These are phyloP conservation scores for Mycosphaerelloides madeirae DNA, from an alignment of 2,329 filamentous ascomycete species.

Conservation along the genomic window DNA sequence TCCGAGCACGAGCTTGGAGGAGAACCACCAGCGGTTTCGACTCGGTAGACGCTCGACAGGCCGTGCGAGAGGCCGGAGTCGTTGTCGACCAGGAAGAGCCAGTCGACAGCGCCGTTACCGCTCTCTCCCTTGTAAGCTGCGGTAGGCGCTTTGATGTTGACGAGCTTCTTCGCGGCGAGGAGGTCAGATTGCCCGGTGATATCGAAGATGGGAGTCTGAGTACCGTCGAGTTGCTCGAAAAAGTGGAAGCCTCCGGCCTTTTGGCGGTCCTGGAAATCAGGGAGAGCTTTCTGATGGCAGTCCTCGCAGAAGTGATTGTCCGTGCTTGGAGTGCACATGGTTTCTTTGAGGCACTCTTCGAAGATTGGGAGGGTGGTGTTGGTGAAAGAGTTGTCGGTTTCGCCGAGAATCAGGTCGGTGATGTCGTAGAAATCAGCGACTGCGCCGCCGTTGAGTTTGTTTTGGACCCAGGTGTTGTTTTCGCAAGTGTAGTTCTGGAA, in stretches of 20 bases:
- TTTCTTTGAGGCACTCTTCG: slow-evolving; percentile 17
- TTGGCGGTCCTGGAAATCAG: slow-evolving; percentile 11
- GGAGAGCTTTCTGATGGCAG: slow-evolving; percentile 30
- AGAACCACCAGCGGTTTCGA: slow-evolving; percentile 46
- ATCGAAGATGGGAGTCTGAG: slow-evolving; percentile 56
- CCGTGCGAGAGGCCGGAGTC: slow-evolving; percentile 32
- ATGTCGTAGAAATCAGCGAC: slow-evolving; percentile 33
- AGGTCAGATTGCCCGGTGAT: slow-evolving; percentile 43
- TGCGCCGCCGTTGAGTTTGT: slow-evolving; percentile 38
- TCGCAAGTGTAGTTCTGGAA: slow-evolving; percentile 66
- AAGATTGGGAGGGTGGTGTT: slow-evolving; percentile 13
- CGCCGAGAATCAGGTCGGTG: slow-evolving; percentile 31
- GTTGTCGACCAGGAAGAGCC: slow-evolving; percentile 44
- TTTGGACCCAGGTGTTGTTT: slow-evolving; percentile 22
- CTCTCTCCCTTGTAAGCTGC: slow-evolving; percentile 35
- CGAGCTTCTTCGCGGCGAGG: slow-evolving; percentile 48
- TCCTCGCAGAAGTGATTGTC: slow-evolving; percentile 11
- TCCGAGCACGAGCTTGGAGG: slow-evolving; percentile 37
- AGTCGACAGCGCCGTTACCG: slow-evolving; percentile 39
- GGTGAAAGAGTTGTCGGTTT: slow-evolving; percentile 16
- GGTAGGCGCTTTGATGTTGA: slow-evolving; percentile 49
- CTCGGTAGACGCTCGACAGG: slow-evolving; percentile 44
- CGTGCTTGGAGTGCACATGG: slow-evolving; percentile 10
- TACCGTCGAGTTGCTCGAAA: slow-evolving; percentile 48
- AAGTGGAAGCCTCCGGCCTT: slow-evolving; percentile 55